These are phyloP conservation scores for Scedosporium boydii DNA, from an alignment of 2,329 filamentous ascomycete species.

Conservation along the genomic window DNA sequence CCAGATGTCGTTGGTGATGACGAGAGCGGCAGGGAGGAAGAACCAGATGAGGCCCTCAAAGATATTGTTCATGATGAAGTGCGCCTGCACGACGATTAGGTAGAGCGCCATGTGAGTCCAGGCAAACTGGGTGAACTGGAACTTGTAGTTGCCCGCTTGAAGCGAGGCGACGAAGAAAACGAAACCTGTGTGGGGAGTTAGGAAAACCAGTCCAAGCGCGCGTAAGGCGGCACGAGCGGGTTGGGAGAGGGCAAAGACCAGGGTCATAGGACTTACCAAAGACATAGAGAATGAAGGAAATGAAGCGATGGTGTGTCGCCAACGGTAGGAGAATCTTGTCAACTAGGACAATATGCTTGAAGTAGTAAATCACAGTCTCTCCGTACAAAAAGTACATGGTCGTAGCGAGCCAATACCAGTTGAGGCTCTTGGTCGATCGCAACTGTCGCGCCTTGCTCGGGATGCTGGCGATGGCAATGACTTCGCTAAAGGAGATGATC, in stretches of 20 bases:
- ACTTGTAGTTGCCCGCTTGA: slow-evolving; percentile 91
- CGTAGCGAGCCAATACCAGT: slow-evolving; percentile 98
- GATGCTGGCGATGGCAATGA: slow-evolving; percentile 94
- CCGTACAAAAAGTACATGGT: slow-evolving; percentile 99
- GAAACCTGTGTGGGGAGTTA: slow-evolving; percentile 53
- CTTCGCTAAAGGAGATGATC: slow-evolving; percentile 97
- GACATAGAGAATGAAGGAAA: slow-evolving; percentile 96
- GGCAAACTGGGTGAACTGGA: slow-evolving; percentile 98
- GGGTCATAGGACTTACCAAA: slow-evolving; percentile 56
- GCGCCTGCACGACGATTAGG: slow-evolving; percentile 92
- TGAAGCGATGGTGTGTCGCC: slow-evolving; percentile 95
- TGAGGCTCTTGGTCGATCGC: slow-evolving; percentile 88
- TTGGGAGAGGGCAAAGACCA: not conserved
- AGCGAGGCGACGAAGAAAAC: slow-evolving; percentile 95
- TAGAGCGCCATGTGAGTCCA: slow-evolving; percentile 99
- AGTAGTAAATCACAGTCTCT: slow-evolving; percentile 99
- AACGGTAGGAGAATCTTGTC: slow-evolving; percentile 88
- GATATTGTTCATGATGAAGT: slow-evolving; percentile 99
- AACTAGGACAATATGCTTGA: slow-evolving; percentile 95
- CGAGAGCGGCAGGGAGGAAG: slow-evolving; percentile 86
- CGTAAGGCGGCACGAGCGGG: not conserved
- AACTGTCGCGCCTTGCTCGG: slow-evolving; percentile 85
- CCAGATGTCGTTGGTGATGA: slow-evolving; percentile 98
- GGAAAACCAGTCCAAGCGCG: not conserved
- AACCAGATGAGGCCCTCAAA: slow-evolving; percentile 99